phyloP scores from a whole-genome alignment of 768 basidiomycete genomes.

The Cystobasidium tubakii region DNA sequence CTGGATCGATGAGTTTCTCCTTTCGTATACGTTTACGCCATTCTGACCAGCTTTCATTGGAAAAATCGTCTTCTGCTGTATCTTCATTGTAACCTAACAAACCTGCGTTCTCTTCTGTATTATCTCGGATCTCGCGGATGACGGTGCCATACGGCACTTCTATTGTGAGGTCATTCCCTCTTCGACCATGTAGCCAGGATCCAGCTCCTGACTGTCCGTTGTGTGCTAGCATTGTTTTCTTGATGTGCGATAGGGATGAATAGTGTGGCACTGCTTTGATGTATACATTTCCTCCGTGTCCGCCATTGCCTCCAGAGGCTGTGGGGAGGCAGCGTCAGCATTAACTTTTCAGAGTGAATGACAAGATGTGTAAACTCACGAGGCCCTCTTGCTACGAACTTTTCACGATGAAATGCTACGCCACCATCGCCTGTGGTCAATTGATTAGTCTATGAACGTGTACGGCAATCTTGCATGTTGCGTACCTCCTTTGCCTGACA shows the following conservation, averaged over 20 bases:
- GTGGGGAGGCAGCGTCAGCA: not conserved
- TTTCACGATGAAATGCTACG: constrained; percentile 87
- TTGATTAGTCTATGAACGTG: constrained; percentile 53
- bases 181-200: constrained; percentile 76
- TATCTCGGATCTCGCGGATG: constrained; percentile 62
- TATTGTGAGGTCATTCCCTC: constrained; percentile 66
- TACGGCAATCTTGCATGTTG: constrained; percentile 12
- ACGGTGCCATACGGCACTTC: constrained; percentile 85
- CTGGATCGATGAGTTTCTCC: constrained; percentile 49
- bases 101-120: constrained; percentile 56
- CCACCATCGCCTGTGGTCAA: constrained; percentile 77
- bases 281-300: constrained; percentile 79
- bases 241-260: constrained; percentile 68
- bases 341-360: no score
- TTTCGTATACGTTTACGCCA: constrained; percentile 49
- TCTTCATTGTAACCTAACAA: constrained; percentile 50
- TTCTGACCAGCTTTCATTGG: constrained; percentile 60
- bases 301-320: constrained; percentile 85
- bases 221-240: constrained; percentile 62
- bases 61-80: constrained; percentile 49
- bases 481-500: constrained; percentile 34
- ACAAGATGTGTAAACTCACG: constrained; percentile 1
- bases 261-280: constrained; percentile 70
- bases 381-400: constrained; percentile 65
- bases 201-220: constrained; percentile 71